phyloP scores from a whole-genome alignment of 106 monocot genomes.

The Allium fistulosum region DNA sequence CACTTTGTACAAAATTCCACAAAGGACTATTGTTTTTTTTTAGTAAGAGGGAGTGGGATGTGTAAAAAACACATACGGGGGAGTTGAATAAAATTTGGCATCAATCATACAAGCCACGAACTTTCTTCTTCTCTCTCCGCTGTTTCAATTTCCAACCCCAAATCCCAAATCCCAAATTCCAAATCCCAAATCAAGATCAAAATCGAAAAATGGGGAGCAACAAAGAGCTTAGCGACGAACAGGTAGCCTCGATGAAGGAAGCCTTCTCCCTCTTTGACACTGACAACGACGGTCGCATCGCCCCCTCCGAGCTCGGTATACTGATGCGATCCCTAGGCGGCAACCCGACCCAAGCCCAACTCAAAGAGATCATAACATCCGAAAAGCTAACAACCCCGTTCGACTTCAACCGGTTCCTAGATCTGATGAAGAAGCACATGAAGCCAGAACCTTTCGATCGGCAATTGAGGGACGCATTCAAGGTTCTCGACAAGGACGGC shows the following conservation, averaged over 20 bases:
- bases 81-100: too few species aligned
- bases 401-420: constrained; percentile 89
- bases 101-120: too few species aligned
- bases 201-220: constrained; percentile 26
- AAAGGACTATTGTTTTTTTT: too few species aligned
- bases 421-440: constrained; percentile 74
- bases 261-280: constrained; percentile 95
- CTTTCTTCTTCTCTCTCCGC: too few species aligned
- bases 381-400: constrained; percentile 73
- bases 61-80: too few species aligned
- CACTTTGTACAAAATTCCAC: too few species aligned
- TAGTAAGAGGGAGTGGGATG: too few species aligned
- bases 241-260: constrained; percentile 87
- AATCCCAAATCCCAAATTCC: too few species aligned
- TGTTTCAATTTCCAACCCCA: too few species aligned
- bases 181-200: neutral
- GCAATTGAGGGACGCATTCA: constrained; percentile 86
- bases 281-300: constrained; percentile 89
- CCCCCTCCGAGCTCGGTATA: constrained; percentile 87
- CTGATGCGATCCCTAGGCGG: constrained; percentile 96
- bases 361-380: constrained; percentile 58
- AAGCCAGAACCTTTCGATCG: constrained; percentile 77
- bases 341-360: constrained; percentile 93
- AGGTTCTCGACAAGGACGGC: constrained; percentile 87
- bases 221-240: constrained; percentile 68